Base-by-base conservation (phyloP, 129 eudicot species). In the Artemisia tridentata region DNA sequence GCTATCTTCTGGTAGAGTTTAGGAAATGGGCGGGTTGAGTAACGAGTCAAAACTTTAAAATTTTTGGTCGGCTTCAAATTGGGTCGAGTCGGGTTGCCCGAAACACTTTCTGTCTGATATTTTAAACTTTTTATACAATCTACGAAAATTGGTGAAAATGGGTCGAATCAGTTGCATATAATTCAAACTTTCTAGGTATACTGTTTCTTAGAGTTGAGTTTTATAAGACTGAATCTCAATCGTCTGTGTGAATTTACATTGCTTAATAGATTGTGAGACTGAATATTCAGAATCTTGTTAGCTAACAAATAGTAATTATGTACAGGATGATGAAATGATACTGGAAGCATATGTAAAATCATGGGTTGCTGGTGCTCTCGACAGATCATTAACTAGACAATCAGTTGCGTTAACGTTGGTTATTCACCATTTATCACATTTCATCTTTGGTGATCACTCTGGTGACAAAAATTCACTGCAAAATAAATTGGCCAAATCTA, bases 311-410 rank as follows among this genome's bases (percentile, higher is more conserved):
- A 6, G 15, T 43, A 65, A 51, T 67, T 70, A 27, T 65, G 9
- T 79, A 82, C 93, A 93, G 99, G 92, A 81, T 54, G 80, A 93
- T 73, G 96, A 85, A 80, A 65, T 73, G 75, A 82, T 93, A 59
- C 74, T 93, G 81, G 96, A 93, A 69, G 93, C 97, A n/a, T 93
- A 83, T 79, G 91, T 81, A 43, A 90, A 90, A 67, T 93, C 96
- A 61, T 93, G 99, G 99, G 86, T 85, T 17, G 66, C 96, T 25
- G 99, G 97, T 60, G 86, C 91, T 27, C 95, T 93, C 14, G 99
- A 93, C 68, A 86, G 79, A 84, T 90, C 99, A 23, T 84, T 78
- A 31, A 69, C 80, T 38, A 84, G 99, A 74, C 53, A 79, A 55
- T 90, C 97, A 65, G 71, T 81, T 53, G 80, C 97, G 10, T 93